Base-by-base conservation (phyloP, 2,329 filamentous ascomycete species). In the Chaetomium olivaceum region DNA sequence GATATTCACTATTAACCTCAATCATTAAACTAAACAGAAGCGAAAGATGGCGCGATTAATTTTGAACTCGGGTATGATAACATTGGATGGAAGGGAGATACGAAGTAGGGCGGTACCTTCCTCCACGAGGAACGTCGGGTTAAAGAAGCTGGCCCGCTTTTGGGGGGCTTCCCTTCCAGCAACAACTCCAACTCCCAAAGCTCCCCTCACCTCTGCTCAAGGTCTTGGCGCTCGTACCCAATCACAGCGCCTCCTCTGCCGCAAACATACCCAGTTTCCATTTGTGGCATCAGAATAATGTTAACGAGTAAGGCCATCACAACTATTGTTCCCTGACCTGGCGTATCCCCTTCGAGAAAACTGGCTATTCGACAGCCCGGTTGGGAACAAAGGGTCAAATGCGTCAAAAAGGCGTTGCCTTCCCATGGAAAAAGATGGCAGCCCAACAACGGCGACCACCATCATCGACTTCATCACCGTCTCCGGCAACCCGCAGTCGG, bases 371-470 rank as follows among this genome's bases (percentile, higher is more conserved):
- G 63, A 52, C 39, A 48, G 5, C 36, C 21, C 36, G 36, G 54
- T 46, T 39, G 31, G 55, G 29, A 63, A 69, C 65, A 69, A 67
- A 69, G 58, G 33, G 9, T 2, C 23, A 52, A 50, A 62, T 62
- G 66, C 62, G 51, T 50, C 67, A 61, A 67, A 63, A 67, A 46
- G 54, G 62, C 56, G 69, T 69, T 14, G 62, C 62, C 33, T 67
- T 67, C 51, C 67, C 56, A 52, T 68, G 66, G 68, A 67, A 56
- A 57, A 68, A 55, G 56, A 67, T 65, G 64, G 59, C 62, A 25
- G 55, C 64, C 33, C 67, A 65, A 63, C 62, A n/a, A 29, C 59
- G 50, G 36, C 59, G n/a, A 19, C 31, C 51, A 62, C 19, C 57
- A 48, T 16, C 59, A 25, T 51, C 64, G 23, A 23, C 64, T 39